Evolutionary conservation across 352 stramenopile genomes (phyloP).

Genomic region (Phytophthora palmivora): DNA sequence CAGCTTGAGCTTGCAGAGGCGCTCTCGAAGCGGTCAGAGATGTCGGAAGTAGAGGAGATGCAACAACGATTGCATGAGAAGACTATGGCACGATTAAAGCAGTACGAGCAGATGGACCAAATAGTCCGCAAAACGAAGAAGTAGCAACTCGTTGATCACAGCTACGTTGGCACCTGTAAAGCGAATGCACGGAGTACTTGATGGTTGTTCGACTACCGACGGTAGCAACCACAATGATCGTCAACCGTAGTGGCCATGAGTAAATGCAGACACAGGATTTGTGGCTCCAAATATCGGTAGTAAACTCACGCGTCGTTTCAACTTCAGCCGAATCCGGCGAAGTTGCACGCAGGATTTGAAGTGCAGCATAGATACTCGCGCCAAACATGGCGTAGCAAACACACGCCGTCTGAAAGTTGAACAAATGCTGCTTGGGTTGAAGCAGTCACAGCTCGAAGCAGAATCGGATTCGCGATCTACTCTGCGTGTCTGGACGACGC

Average conservation of each 20-base stretch:
- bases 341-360: conserved; percentile 30
- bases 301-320: conserved; percentile 11
- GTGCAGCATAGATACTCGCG: conserved; percentile 33
- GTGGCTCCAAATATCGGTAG: conserved; percentile 5
- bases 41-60: conserved; percentile 53
- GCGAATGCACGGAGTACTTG: background rate
- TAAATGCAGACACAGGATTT: conserved; percentile 8
- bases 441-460: conserved; percentile 18
- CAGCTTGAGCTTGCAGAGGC: conserved; percentile 51
- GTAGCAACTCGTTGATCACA: conserved; percentile 7
- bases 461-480: conserved; percentile 15
- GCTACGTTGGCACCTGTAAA: background rate
- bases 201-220: background rate
- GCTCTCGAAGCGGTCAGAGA: conserved; percentile 45
- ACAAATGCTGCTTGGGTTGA: conserved; percentile 17
- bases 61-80: conserved; percentile 64
- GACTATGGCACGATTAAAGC: conserved; percentile 56
- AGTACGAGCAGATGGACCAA: conserved; percentile 35
- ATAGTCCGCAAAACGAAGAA: conserved; percentile 20
- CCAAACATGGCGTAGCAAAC: conserved; percentile 16
- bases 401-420: conserved; percentile 6
- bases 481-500: conserved; percentile 27
- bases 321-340: conserved; percentile 22
- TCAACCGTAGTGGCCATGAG: background rate
- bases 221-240: conserved; percentile 1